Conservation (phyloP, 2,329 filamentous ascomycete genomes). For the Beauveria brongniartii region DNA sequence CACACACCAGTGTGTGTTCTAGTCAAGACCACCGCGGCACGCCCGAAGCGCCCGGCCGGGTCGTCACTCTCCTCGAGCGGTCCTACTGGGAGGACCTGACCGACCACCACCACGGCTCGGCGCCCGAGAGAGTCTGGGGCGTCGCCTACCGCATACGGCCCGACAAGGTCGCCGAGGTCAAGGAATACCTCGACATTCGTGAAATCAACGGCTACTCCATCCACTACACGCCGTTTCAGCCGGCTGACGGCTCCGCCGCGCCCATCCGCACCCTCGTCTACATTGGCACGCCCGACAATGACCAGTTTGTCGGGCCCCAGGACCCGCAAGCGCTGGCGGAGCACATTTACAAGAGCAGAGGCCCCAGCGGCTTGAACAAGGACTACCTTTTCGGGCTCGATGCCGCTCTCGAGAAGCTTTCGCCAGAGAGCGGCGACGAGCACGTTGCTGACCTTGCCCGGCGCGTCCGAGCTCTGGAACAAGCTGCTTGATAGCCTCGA, state of each 20-base stretch:
- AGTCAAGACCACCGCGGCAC: conserved; percentile 95
- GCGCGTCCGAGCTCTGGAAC: conserved; percentile 55
- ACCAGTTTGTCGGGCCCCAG: conserved; percentile 82
- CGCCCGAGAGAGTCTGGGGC: conserved; percentile 72
- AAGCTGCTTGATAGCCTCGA: conserved; percentile 1
- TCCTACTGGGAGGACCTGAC: conserved; percentile 74
- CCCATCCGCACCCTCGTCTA: conserved; percentile 64
- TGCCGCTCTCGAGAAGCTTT: conserved; percentile 61
- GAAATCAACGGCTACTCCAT: conserved; percentile 98
- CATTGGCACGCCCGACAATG: conserved; percentile 87
- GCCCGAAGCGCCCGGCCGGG: conserved; percentile 75
- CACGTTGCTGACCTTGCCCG: conserved; percentile 78
- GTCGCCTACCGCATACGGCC: conserved; percentile 79
- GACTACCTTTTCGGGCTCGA: conserved; percentile 85
- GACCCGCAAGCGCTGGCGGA: conserved; percentile 68
- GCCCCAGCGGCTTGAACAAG: conserved; percentile 80
- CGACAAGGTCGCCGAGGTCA: conserved; percentile 68
- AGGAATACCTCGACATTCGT: conserved; percentile 85
- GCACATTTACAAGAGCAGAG: conserved; percentile 68
- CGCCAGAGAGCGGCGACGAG: conserved; percentile 67
- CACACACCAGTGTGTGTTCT: not conserved
- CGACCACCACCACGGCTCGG: conserved; percentile 53
- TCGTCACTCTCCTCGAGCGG: conserved; percentile 84
- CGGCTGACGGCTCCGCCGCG: conserved; percentile 28
- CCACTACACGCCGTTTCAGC: conserved; percentile 77